Conservation (phyloP, 805 yeast species). For the Phaffomyces opuntiae region DNA sequence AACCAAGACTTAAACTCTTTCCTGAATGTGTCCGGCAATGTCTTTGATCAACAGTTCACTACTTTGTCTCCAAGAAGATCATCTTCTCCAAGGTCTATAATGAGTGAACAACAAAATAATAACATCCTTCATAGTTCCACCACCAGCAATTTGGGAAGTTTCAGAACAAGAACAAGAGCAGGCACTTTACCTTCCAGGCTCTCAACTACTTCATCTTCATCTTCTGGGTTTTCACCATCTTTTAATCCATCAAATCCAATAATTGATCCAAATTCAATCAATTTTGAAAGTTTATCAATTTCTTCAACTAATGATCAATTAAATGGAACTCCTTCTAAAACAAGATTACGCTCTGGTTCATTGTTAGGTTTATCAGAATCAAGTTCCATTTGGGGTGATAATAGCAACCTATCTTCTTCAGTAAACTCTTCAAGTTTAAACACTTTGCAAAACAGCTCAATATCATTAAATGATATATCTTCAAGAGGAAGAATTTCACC, state of each 20-base stretch:
- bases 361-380: slow-evolving; percentile 32
- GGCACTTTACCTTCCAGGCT: slow-evolving; percentile 73
- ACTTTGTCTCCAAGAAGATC: slow-evolving; percentile 21
- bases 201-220: slow-evolving; percentile 9
- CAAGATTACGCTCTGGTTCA: slow-evolving; percentile 51
- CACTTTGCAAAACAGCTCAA: slow-evolving; percentile 5
- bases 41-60: slow-evolving; percentile 12
- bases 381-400: slow-evolving; percentile 55
- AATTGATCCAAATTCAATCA: slow-evolving; percentile 17
- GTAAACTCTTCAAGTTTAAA: background rate
- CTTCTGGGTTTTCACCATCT: slow-evolving; percentile 13
- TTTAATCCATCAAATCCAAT: slow-evolving; percentile 5
- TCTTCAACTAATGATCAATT: slow-evolving; percentile 10
- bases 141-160: slow-evolving; percentile 29
- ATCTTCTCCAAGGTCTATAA: slow-evolving; percentile 19
- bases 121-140: background rate
- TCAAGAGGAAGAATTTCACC: slow-evolving; percentile 17
- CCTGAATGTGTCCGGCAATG: slow-evolving; percentile 15
- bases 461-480: slow-evolving; percentile 4
- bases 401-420: background rate
- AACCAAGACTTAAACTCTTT: slow-evolving; percentile 19
- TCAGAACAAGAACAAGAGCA: slow-evolving; percentile 59
- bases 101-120: slow-evolving; percentile 13
- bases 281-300: slow-evolving; percentile 17
- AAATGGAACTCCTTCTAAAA: slow-evolving; percentile 8